Evolutionary conservation across 2,329 filamentous ascomycete species (phyloP).

Genomic region (Xylaria hypoxylon): DNA sequence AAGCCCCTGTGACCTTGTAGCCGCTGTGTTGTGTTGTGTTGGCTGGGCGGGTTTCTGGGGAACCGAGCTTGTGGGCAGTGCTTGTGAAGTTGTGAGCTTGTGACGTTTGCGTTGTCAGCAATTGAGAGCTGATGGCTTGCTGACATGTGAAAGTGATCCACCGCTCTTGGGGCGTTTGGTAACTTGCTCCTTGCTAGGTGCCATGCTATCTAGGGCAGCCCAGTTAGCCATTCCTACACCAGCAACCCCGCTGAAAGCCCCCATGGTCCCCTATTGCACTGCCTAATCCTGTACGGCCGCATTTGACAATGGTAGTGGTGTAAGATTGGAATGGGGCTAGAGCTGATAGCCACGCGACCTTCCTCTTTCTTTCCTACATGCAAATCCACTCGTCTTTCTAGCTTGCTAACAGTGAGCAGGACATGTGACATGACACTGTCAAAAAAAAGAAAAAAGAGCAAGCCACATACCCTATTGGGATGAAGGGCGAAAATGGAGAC

Average conservation of each 20-base stretch:
- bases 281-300: no score
- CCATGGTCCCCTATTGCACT: neutral
- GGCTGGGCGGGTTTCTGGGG: conserved; percentile 17
- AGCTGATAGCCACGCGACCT: conserved; percentile 1
- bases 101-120: conserved; percentile 40
- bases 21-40: neutral
- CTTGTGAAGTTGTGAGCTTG: conserved; percentile 19
- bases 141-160: conserved; percentile 45
- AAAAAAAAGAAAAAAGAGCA: neutral
- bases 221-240: conserved; percentile 7
- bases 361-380: neutral
- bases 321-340: conserved; percentile 33
- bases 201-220: conserved; percentile 15
- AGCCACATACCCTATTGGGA: no score
- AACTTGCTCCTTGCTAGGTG: conserved; percentile 8
- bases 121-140: neutral
- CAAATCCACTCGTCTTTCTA: neutral
- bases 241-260: conserved; percentile 18
- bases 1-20: conserved; percentile 11
- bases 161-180: neutral
- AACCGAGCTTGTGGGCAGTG: conserved; percentile 19
- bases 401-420: neutral
- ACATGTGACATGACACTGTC: neutral
- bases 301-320: neutral
- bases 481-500: no score